Conservation (phyloP, 2,329 filamentous ascomycete genomes). For the Lecanicillium sp. region DNA sequence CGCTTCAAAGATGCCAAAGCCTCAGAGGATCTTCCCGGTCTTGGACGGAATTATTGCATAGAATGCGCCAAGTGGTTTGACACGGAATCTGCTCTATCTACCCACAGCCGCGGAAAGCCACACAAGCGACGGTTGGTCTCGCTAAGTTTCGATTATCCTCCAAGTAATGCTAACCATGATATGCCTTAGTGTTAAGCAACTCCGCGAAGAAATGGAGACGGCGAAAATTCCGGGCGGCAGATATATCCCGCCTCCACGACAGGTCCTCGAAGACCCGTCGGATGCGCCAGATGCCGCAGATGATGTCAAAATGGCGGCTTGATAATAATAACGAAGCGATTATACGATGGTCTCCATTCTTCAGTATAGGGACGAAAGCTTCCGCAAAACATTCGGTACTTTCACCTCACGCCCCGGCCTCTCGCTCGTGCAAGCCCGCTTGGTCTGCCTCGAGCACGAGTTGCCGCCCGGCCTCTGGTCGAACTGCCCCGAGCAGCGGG, state of each 20-base stretch:
- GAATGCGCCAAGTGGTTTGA: slow-evolving; percentile 98
- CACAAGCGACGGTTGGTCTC: slow-evolving; percentile 70
- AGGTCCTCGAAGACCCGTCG: not conserved
- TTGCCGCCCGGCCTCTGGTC: slow-evolving; percentile 24
- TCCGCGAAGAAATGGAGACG: slow-evolving; percentile 54
- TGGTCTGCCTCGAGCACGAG: slow-evolving; percentile 30
- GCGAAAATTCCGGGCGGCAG: slow-evolving; percentile 9
- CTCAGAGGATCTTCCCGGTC: slow-evolving; percentile 77
- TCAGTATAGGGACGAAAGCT: too few species aligned
- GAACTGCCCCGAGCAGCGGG: slow-evolving; percentile 39
- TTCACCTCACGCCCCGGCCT: slow-evolving; percentile 42
- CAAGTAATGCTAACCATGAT: slow-evolving; percentile 16
- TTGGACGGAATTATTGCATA: slow-evolving; percentile 81
- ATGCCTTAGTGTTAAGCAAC: slow-evolving; percentile 61
- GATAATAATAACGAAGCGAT: slow-evolving; percentile 13
- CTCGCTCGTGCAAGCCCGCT: slow-evolving; percentile 42
- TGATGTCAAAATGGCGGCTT: slow-evolving; percentile 31
- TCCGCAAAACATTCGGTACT: too few species aligned
- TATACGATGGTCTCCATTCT: not conserved
- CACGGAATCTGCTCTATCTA: slow-evolving; percentile 65
- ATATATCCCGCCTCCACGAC: not conserved
- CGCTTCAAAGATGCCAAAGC: slow-evolving; percentile 75
- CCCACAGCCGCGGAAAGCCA: slow-evolving; percentile 80
- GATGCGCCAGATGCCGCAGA: slow-evolving; percentile 61
- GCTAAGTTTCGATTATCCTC: not conserved